Conservation (phyloP, 192 early-diverging fungal genomes). For the Gigaspora rosea region DNA sequence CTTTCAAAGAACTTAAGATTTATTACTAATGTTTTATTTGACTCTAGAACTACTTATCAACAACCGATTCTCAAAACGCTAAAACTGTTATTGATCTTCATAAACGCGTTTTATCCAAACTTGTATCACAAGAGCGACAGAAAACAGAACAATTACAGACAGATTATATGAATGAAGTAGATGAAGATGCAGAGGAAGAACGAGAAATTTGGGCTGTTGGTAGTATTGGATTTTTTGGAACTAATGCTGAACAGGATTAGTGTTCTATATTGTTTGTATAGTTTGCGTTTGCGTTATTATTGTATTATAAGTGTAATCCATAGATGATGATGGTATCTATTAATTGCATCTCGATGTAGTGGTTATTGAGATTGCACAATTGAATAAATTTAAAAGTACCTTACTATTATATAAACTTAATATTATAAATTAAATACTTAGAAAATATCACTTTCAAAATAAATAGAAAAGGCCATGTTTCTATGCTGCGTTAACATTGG, state of each 20-base stretch:
- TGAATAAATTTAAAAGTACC: too few species aligned
- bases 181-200: constrained; percentile 44
- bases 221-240: neutral
- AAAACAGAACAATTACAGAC: constrained; percentile 42
- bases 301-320: too few species aligned
- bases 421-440: too few species aligned
- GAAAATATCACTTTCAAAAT: too few species aligned
- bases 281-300: too few species aligned
- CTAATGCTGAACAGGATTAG: neutral
- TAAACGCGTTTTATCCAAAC: constrained; percentile 57
- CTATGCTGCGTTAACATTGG: too few species aligned
- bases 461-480: too few species aligned
- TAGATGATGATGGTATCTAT: too few species aligned
- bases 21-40: neutral
- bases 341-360: too few species aligned
- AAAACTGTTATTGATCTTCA: constrained; percentile 60
- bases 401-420: too few species aligned
- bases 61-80: constrained; percentile 48
- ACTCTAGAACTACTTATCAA: constrained; percentile 41
- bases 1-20: neutral
- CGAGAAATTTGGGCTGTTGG: constrained; percentile 23
- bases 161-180: constrained; percentile 35
- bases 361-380: too few species aligned
- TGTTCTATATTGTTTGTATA: too few species aligned
- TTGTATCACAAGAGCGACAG: constrained; percentile 42